Conservation (phyloP, 164 flowering plant species). For the Cinnamomum micranthum region DNA sequence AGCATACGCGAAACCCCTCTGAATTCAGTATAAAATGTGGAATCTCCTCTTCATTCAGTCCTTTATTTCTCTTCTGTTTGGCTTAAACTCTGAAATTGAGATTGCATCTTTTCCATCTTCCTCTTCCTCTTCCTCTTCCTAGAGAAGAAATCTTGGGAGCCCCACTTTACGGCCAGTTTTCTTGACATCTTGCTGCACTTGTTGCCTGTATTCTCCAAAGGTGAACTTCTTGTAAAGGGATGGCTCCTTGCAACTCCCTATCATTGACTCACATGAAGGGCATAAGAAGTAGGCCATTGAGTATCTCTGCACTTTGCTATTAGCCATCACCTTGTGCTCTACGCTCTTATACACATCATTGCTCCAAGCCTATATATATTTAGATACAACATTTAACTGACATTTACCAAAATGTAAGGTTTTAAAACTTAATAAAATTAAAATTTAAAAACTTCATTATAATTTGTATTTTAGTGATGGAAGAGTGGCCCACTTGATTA, state of each 20-base stretch:
- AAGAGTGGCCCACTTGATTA: too few relatives aligned
- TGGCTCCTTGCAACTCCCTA: slow-evolving; percentile 53
- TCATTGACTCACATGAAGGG: slow-evolving; percentile 61
- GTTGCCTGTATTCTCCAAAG: slow-evolving; percentile 57
- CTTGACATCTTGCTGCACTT: slow-evolving; percentile 63
- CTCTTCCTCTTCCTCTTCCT: background rate
- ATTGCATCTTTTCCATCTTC: too few relatives aligned
- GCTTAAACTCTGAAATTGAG: background rate
- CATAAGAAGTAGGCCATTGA: slow-evolving; percentile 75
- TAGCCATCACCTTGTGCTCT: slow-evolving; percentile 71
- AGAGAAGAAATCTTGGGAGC: slow-evolving; percentile 50
- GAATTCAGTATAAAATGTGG: background rate
- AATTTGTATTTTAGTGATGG: too few relatives aligned
- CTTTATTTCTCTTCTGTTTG: background rate
- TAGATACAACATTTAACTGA: background rate
- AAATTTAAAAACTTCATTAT: too few relatives aligned
- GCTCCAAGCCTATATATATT: slow-evolving; percentile 70
- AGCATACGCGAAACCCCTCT: background rate
- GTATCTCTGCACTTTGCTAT: slow-evolving; percentile 51
- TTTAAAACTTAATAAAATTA: too few relatives aligned
- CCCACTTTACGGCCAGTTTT: slow-evolving; percentile 62
- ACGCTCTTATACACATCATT: slow-evolving; percentile 70
- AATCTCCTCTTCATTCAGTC: background rate
- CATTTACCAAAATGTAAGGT: background rate
- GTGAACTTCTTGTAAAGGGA: slow-evolving; percentile 60